phyloP scores from a whole-genome alignment of 345 rosid species.

The Corchorus capsularis region DNA sequence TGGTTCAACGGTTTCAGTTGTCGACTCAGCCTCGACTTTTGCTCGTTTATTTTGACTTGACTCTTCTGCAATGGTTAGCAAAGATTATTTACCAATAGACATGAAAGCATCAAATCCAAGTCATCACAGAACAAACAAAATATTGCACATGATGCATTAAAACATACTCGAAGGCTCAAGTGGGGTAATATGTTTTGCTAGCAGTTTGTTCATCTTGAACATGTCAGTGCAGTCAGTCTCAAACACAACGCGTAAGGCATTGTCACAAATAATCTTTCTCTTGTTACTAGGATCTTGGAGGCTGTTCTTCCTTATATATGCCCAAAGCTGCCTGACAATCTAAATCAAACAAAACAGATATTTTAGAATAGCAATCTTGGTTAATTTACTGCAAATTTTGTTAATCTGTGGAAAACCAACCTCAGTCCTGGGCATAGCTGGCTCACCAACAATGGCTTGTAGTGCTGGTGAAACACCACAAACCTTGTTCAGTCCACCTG shows the following conservation, averaged over 20 bases:
- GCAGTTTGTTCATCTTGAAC: slow-evolving; percentile 97
- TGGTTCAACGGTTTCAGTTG: slow-evolving; percentile 48
- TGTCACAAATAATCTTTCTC: slow-evolving; percentile 96
- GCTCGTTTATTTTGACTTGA: slow-evolving; percentile 69
- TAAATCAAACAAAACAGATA: slow-evolving; percentile 30
- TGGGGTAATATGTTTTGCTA: slow-evolving; percentile 84
- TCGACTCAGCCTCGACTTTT: slow-evolving; percentile 62
- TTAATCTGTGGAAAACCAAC: slow-evolving; percentile 31
- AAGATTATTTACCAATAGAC: neutral
- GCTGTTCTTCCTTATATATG: slow-evolving; percentile 91
- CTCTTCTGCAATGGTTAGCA: slow-evolving; percentile 56
- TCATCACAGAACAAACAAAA: neutral
- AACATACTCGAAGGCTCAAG: slow-evolving; percentile 82
- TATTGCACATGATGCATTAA: neutral
- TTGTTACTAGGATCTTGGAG: slow-evolving; percentile 99
- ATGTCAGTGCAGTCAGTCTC: slow-evolving; percentile 99
- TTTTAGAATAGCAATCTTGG: slow-evolving; percentile 2
- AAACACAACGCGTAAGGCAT: slow-evolving; percentile 80
- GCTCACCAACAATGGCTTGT: slow-evolving; percentile 89
- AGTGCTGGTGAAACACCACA: slow-evolving; percentile 93
- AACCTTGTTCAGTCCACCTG: slow-evolving; percentile 94
- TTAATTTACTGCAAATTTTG: neutral
- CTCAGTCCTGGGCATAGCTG: slow-evolving; percentile 96
- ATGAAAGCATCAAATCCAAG: slow-evolving; percentile 20
- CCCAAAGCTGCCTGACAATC: slow-evolving; percentile 99